Conservation (phyloP, 1,284 basidiomycete species). For the Ceraceosorus bombacis region DNA sequence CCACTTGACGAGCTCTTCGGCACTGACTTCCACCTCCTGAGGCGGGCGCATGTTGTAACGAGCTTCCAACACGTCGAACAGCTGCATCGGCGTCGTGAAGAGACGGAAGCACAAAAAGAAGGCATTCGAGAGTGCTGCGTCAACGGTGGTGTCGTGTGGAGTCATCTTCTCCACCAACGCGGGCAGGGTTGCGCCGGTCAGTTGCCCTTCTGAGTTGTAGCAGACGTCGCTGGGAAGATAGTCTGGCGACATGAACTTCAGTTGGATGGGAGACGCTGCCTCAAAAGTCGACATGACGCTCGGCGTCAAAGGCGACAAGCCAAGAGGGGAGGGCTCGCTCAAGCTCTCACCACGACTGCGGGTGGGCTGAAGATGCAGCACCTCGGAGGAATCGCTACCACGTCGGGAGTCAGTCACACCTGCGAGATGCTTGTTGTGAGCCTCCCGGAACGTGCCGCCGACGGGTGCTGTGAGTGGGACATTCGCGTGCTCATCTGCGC, state of each 20-base stretch:
- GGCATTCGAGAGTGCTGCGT: slow-evolving; percentile 71
- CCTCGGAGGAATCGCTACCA: background rate
- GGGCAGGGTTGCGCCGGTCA: slow-evolving; percentile 80
- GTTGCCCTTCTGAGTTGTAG: slow-evolving; percentile 78
- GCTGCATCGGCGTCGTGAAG: slow-evolving; percentile 70
- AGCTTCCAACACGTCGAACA: slow-evolving; percentile 67
- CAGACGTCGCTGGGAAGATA: slow-evolving; percentile 67
- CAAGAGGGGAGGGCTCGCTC: no score
- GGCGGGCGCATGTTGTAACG: slow-evolving; percentile 68
- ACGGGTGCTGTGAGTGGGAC: slow-evolving; percentile 7
- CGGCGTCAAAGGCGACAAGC: no score
- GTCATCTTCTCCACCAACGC: slow-evolving; percentile 92
- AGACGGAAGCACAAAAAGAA: slow-evolving; percentile 96
- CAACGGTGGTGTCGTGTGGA: slow-evolving; percentile 75
- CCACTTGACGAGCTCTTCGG: slow-evolving; percentile 67
- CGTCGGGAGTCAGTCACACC: background rate
- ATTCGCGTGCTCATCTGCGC: background rate
- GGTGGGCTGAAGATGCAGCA: background rate
- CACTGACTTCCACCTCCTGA: slow-evolving; percentile 49
- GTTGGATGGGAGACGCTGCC: background rate
- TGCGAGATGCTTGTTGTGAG: background rate
- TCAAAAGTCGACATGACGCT: no score
- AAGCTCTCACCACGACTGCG: background rate
- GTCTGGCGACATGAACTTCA: slow-evolving; percentile 24
- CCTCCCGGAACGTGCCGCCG: slow-evolving; percentile 5